phyloP scores from a whole-genome alignment of 805 yeast genomes.

The Yamadazyma phyllophila region DNA sequence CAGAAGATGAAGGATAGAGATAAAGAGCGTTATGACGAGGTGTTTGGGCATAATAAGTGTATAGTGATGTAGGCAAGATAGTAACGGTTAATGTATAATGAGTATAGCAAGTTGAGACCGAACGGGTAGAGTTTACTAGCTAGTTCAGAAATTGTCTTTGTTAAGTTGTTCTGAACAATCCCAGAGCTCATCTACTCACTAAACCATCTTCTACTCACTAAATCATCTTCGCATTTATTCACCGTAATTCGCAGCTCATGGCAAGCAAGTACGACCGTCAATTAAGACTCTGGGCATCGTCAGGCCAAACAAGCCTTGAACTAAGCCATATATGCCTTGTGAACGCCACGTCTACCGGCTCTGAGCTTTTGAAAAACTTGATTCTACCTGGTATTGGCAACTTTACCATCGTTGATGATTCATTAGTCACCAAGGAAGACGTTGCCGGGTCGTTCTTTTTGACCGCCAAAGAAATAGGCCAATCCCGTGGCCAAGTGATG shows the following conservation, averaged over 20 bases:
- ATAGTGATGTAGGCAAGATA: constrained; percentile 8
- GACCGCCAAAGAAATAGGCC: constrained; percentile 42
- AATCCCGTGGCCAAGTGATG: constrained; percentile 37
- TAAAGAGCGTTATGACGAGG: constrained; percentile 34
- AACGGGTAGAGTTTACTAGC: no score
- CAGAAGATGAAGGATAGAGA: constrained; percentile 55
- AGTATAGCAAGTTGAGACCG: no score
- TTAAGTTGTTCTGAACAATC: no score
- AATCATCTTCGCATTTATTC: constrained; percentile 14
- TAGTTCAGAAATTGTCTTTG: no score
- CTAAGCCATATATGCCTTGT: constrained; percentile 59
- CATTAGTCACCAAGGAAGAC: constrained; percentile 40
- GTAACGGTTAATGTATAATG: neutral
- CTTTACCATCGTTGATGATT: constrained; percentile 52
- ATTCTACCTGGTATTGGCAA: constrained; percentile 71
- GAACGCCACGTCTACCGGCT: constrained; percentile 54
- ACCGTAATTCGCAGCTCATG: constrained; percentile 25
- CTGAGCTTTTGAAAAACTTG: constrained; percentile 75
- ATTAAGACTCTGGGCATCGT: constrained; percentile 77
- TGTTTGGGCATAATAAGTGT: constrained; percentile 15
- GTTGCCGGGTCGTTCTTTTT: constrained; percentile 64
- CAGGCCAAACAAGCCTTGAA: constrained; percentile 67
- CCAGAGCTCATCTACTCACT: no score
- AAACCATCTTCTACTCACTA: neutral
- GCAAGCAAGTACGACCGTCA: constrained; percentile 77